phyloP scores from a whole-genome alignment of 2,329 filamentous ascomycete genomes.

The Sporothrix sp. region DNA sequence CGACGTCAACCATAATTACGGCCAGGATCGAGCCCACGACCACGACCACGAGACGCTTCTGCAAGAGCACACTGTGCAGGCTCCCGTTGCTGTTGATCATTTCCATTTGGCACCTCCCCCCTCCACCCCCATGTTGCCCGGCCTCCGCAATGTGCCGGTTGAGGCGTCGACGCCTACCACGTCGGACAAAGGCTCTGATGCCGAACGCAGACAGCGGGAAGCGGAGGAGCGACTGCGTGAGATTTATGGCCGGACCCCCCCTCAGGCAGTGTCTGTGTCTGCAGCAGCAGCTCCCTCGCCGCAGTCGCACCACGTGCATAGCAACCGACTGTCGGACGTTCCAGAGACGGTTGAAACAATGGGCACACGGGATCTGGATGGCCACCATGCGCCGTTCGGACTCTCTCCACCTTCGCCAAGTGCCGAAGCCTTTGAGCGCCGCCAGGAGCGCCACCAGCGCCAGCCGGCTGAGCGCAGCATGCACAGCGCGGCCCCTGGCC shows the following conservation, averaged over 20 bases:
- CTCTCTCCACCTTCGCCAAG: constrained; percentile 22
- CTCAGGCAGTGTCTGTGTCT: constrained; percentile 5
- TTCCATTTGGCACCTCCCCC: constrained; percentile 12
- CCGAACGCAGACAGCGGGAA: constrained; percentile 27
- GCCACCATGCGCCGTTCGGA: constrained; percentile 18
- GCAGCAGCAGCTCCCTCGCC: background rate
- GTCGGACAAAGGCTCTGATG: constrained; percentile 12
- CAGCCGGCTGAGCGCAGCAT: background rate
- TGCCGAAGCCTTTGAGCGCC: constrained; percentile 24
- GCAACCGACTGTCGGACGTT: background rate
- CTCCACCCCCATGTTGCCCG: constrained; percentile 4
- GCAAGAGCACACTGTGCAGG: background rate
- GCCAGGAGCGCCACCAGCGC: constrained; percentile 21
- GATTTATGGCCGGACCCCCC: constrained; percentile 37
- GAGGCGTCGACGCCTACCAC: constrained; percentile 15
- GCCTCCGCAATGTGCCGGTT: constrained; percentile 16
- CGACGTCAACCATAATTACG: too few relatives aligned
- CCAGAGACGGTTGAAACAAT: constrained; percentile 3
- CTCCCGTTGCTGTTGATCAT: background rate
- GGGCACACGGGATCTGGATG: constrained; percentile 15
- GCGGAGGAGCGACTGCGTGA: constrained; percentile 46
- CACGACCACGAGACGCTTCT: background rate
- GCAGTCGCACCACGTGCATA: background rate
- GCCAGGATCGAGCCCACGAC: too few relatives aligned
- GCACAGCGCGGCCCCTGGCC: background rate